Percentiles rank a stretch among this genome's conserved stretches.
These are phyloP conservation scores for Astragalus membranaceus DNA, from an alignment of 306 rosid genomes.

Conservation along the genomic window DNA sequence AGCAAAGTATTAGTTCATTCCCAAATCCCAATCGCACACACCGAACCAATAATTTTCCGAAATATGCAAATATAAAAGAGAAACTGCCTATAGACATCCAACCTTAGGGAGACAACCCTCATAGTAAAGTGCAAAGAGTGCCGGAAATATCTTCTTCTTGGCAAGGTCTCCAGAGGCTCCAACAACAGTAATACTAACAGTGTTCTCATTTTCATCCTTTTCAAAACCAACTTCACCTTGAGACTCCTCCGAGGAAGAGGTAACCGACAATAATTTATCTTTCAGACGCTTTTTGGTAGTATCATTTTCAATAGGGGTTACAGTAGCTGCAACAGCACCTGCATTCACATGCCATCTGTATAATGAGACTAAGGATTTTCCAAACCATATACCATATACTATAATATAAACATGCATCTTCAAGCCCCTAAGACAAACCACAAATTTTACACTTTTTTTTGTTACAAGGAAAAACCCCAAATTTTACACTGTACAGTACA, in stretches of 20 bases:
- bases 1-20: not conserved
- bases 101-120: constrained; percentile 91
- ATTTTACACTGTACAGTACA: not conserved
- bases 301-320: constrained; percentile 35
- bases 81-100: not conserved
- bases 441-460: not conserved
- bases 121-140: constrained; percentile 84
- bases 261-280: constrained; percentile 27
- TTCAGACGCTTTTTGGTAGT: constrained; percentile 37
- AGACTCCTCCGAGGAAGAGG: constrained; percentile 26
- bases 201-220: constrained; percentile 32
- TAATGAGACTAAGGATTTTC: not conserved
- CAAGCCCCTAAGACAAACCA: not conserved
- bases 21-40: not conserved
- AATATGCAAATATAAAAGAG: not conserved
- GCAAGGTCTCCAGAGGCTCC: constrained; percentile 98
- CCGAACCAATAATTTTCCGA: constrained; percentile 6
- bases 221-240: constrained; percentile 18
- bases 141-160: constrained; percentile 91
- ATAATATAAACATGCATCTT: not conserved
- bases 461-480: not conserved
- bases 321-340: constrained; percentile 41
- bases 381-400: not conserved
- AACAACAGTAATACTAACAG: constrained; percentile 80
- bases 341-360: constrained; percentile 12